phyloP scores from a whole-genome alignment of 352 stramenopile genomes.

The Pythium oligandrum region DNA sequence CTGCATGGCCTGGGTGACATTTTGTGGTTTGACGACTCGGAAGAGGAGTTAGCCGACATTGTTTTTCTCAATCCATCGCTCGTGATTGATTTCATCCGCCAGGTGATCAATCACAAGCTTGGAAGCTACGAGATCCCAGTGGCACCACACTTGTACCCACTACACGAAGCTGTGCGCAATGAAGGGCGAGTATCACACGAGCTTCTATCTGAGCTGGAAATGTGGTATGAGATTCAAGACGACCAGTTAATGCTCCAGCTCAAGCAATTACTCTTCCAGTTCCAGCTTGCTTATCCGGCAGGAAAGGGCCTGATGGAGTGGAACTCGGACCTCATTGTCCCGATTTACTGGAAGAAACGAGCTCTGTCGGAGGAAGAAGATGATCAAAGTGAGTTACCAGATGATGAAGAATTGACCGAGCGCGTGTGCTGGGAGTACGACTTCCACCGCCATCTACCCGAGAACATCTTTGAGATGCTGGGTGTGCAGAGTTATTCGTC shows the following conservation, averaged over 20 bases:
- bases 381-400: too few relatives aligned
- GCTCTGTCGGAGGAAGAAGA: too few relatives aligned
- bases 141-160: too few relatives aligned
- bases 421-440: slow-evolving; percentile 7
- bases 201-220: neutral
- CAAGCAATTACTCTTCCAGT: neutral
- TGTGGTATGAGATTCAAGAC: neutral
- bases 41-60: neutral
- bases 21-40: slow-evolving; percentile 9
- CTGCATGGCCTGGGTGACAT: slow-evolving; percentile 14
- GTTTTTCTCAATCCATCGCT: slow-evolving; percentile 8
- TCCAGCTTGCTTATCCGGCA: neutral
- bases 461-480: slow-evolving; percentile 7
- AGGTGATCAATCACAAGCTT: slow-evolving; percentile 9
- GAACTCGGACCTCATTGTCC: slow-evolving; percentile 2
- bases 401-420: neutral
- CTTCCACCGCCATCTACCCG: slow-evolving; percentile 1
- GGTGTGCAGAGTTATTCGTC: slow-evolving; percentile 8
- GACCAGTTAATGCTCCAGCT: neutral
- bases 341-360: neutral
- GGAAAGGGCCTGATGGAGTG: neutral
- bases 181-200: slow-evolving; percentile 4
- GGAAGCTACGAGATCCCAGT: neutral
- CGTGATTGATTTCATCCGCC: slow-evolving; percentile 12
- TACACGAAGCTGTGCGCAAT: neutral